Percentiles rank a stretch among this genome's conserved stretches.
phyloP scores from a whole-genome alignment of 805 yeast genomes.

The Saturnispora kantuleensis region DNA sequence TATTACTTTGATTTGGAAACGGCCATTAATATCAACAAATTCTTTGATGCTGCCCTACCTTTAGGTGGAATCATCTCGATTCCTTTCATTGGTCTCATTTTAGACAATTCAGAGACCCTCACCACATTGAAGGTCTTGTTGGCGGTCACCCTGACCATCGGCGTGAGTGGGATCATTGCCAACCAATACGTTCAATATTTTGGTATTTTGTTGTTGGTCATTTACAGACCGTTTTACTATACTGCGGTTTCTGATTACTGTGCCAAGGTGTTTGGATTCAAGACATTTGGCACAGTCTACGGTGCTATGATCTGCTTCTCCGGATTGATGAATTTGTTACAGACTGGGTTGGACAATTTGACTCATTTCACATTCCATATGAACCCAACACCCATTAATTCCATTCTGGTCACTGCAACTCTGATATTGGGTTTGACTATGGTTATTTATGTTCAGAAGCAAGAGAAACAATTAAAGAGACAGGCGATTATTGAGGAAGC shows the following conservation, averaged over 20 bases:
- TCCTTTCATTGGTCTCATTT: slow-evolving; percentile 72
- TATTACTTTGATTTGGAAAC: slow-evolving; percentile 47
- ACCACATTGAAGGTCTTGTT: slow-evolving; percentile 45
- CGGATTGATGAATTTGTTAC: slow-evolving; percentile 70
- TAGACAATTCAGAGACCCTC: slow-evolving; percentile 65
- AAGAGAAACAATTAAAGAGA: slow-evolving; percentile 37
- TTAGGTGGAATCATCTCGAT: slow-evolving; percentile 80
- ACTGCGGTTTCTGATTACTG: slow-evolving; percentile 87
- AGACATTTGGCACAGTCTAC: slow-evolving; percentile 84
- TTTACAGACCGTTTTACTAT: slow-evolving; percentile 85
- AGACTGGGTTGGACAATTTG: slow-evolving; percentile 54
- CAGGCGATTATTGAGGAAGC: slow-evolving; percentile 51
- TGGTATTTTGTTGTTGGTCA: slow-evolving; percentile 65
- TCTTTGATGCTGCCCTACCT: slow-evolving; percentile 82
- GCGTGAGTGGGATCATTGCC: slow-evolving; percentile 59
- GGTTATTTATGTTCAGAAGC: slow-evolving; percentile 33
- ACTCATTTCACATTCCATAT: slow-evolving; percentile 60
- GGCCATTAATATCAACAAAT: slow-evolving; percentile 54
- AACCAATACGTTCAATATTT: slow-evolving; percentile 40
- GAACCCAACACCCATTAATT: slow-evolving; percentile 77
- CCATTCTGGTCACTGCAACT: slow-evolving; percentile 44
- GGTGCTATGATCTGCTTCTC: slow-evolving; percentile 77
- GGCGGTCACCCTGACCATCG: slow-evolving; percentile 49
- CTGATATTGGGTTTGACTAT: slow-evolving; percentile 39
- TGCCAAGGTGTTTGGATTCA: slow-evolving; percentile 89